Conservation (phyloP, 2,329 filamentous ascomycete species). For the Fusarium oligoseptatum region DNA sequence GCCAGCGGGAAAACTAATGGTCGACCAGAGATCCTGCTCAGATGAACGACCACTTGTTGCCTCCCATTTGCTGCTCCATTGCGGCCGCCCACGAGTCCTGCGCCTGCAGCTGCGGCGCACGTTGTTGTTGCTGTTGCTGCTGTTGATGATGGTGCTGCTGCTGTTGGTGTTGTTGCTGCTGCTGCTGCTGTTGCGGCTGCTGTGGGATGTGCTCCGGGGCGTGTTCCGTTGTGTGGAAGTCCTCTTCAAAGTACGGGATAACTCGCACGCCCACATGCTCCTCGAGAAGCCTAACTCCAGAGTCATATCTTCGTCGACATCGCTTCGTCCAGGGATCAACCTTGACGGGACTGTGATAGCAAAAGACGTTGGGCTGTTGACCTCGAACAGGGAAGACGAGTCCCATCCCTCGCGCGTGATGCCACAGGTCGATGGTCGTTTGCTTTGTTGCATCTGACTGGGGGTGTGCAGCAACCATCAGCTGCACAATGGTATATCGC, state of each 20-base stretch:
- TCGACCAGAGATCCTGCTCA: conserved; percentile 42
- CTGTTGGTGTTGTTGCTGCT: neutral
- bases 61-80: conserved; percentile 46
- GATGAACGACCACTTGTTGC: conserved; percentile 51
- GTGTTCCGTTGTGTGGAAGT: conserved; percentile 58
- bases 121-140: conserved; percentile 20
- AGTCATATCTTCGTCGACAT: conserved; percentile 57
- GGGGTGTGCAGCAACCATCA: conserved; percentile 54
- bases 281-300: conserved; percentile 54
- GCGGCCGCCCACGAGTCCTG: conserved; percentile 55
- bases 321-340: conserved; percentile 60
- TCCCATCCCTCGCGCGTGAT: conserved; percentile 51
- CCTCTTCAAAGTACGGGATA: conserved; percentile 59
- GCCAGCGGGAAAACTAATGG: conserved; percentile 18
- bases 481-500: conserved; percentile 58
- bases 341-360: conserved; percentile 60
- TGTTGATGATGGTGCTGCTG: conserved; percentile 13
- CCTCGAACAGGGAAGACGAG: conserved; percentile 55
- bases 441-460: conserved; percentile 52
- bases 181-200: conserved; percentile 28
- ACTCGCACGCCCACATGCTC: conserved; percentile 55
- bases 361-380: conserved; percentile 55
- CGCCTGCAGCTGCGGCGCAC: conserved; percentile 37
- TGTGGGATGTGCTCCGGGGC: conserved; percentile 48
- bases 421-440: conserved; percentile 55